Conservation (phyloP, 495 filamentous ascomycete genomes). For the Copromyces sp. region DNA sequence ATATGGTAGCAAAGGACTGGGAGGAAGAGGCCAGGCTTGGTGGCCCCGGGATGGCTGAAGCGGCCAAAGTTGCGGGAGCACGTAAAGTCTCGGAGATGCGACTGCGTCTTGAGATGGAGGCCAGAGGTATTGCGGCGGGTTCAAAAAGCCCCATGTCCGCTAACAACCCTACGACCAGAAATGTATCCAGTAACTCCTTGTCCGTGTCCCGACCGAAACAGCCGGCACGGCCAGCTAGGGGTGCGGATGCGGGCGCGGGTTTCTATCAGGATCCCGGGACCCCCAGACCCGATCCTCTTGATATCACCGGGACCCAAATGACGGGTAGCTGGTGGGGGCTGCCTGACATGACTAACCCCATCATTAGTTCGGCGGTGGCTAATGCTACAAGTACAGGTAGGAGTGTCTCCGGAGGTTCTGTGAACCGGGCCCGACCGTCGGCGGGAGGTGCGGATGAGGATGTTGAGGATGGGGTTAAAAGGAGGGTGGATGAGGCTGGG, state of each 20-base stretch:
- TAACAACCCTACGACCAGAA: no score
- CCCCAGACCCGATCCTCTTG: no score
- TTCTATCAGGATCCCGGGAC: no score
- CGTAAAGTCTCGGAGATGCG: not conserved
- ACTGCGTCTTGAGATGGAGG: not conserved
- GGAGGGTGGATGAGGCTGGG: not conserved
- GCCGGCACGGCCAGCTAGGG: no score
- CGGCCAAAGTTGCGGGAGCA: not conserved
- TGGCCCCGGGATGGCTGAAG: not conserved
- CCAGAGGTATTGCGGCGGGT: not conserved
- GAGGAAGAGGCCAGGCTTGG: not conserved
- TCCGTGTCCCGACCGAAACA: no score
- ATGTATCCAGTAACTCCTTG: no score
- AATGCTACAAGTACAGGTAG: not conserved
- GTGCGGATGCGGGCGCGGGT: no score
- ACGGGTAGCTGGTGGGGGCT: no score
- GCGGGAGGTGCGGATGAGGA: not conserved
- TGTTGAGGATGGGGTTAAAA: not conserved
- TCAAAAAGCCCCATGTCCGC: no score
- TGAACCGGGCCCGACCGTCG: not conserved
- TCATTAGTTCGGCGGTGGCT: not conserved
- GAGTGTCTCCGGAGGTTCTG: not conserved
- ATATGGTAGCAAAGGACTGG: not conserved
- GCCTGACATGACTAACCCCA: not conserved
- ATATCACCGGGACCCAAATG: not conserved